Base-by-base conservation (phyloP, 2,329 filamentous ascomycete genomes). In the Ophiostoma novo-ulmi region DNA sequence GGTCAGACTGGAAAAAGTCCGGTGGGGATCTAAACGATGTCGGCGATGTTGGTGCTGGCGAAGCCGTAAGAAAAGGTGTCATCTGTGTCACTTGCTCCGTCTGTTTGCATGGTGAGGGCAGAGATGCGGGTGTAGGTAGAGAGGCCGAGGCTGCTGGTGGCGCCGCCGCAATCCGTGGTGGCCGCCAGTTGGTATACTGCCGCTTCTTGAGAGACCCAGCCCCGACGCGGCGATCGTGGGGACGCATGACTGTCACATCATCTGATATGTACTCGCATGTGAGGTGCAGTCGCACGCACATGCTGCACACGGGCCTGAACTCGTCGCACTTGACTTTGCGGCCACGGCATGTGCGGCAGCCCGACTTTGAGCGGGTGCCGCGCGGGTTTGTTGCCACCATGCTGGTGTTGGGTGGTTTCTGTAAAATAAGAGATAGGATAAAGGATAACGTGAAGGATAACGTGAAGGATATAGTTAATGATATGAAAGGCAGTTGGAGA, bases 301-400 rank as follows among this genome's bases (percentile, higher is more conserved):
- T 64, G 8, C 13, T 52, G 66, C 70, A 70, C 14, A 58, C 31
- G 17, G 70, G 69, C 26, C 67, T 68, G 11, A 31, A 39, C 41
- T 70, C 70, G 55, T 70, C 70, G 31, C 70, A 70, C 66, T 70
- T 70, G 64, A 70, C 69, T 20, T 70, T 70, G 55, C 70, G 64
- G 48, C 64, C 8, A 26, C 70, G 70, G 55, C 70, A 70, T 31
- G 66, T 70, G 17, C 31, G 31, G 55, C 70, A 70, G 38, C 70
- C 70, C 6, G 65, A 67, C 48, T 70, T 70, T 35, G 69, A 70
- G 26, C 69, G 69, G 36, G 63, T 58, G 3, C 26, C 20, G 31
- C 64, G 39, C 26, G 44, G 44, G 58, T 13, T 48, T 38, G 39
- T 11, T 36, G 11, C 17, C n/a, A 13, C n/a, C 52, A 58, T 58